phyloP scores from a whole-genome alignment of 2,329 filamentous ascomycete species.

The Aspergillus tubingensis region DNA sequence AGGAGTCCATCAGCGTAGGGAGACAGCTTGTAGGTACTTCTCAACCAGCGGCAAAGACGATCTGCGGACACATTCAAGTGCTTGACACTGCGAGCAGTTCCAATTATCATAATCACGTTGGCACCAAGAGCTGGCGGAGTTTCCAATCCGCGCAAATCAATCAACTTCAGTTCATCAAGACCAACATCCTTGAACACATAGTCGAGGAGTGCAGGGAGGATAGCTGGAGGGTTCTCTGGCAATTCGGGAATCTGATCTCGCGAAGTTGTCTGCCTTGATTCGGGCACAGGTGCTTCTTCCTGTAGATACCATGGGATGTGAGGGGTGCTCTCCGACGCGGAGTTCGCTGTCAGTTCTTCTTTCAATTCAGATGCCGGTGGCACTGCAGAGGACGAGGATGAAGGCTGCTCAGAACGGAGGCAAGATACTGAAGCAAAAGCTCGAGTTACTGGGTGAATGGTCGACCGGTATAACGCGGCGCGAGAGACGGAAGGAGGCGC shows the following conservation, averaged over 20 bases:
- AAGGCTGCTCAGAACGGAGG: slow-evolving; percentile 28
- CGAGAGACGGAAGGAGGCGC: slow-evolving; percentile 29
- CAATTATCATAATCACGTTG: slow-evolving; percentile 89
- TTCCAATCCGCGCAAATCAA: slow-evolving; percentile 82
- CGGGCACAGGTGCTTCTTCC: slow-evolving; percentile 54
- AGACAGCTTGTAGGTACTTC: slow-evolving; percentile 68
- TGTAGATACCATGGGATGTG: slow-evolving; percentile 79
- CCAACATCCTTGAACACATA: slow-evolving; percentile 83
- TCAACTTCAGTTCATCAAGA: slow-evolving; percentile 74
- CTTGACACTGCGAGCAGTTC: slow-evolving; percentile 86
- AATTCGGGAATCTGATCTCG: slow-evolving; percentile 63
- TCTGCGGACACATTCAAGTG: slow-evolving; percentile 91
- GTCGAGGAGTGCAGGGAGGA: slow-evolving; percentile 72
- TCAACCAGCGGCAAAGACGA: slow-evolving; percentile 82
- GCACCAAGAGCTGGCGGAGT: slow-evolving; percentile 84
- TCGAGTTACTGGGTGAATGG: slow-evolving; percentile 18
- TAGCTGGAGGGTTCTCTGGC: slow-evolving; percentile 68
- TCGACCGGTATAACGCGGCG: slow-evolving; percentile 24
- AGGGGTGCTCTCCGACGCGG: slow-evolving; percentile 13
- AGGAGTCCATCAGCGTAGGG: slow-evolving; percentile 85
- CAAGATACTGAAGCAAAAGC: slow-evolving; percentile 26
- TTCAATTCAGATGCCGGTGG: slow-evolving; percentile 10
- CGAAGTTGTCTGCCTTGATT: slow-evolving; percentile 49
- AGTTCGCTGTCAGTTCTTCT: slow-evolving; percentile 1
- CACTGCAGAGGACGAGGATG: slow-evolving; percentile 14